A percentile compares a stretch with the other conserved stretches of the same genome.
Evolutionary conservation across 805 yeast species (phyloP).

Genomic region (Priceomyces medius): DNA sequence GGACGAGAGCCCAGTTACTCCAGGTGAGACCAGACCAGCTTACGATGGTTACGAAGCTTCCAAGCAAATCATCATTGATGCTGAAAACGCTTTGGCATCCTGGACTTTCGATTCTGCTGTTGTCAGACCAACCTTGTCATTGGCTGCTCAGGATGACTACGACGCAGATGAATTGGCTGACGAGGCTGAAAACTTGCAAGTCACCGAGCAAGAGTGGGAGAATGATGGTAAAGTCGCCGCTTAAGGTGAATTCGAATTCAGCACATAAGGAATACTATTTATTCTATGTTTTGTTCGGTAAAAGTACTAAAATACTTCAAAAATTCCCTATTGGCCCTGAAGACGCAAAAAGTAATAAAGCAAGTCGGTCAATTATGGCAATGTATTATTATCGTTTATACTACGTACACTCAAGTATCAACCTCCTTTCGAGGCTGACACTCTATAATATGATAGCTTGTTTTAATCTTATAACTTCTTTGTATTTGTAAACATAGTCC

Average conservation of each 20-base stretch:
- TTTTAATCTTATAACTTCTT: neutral
- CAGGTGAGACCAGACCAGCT: constrained; percentile 98
- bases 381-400: constrained; percentile 4
- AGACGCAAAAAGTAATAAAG: constrained; percentile 3
- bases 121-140: constrained; percentile 88
- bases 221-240: constrained; percentile 26
- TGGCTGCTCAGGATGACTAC: constrained; percentile 62
- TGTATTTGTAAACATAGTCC: too few species aligned
- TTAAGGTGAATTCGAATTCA: constrained; percentile 11
- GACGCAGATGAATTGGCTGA: constrained; percentile 44
- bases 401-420: neutral
- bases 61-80: constrained; percentile 95
- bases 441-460: constrained; percentile 2
- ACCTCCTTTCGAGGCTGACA: neutral
- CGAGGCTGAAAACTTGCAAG: constrained; percentile 44
- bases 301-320: neutral
- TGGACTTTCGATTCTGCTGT: constrained; percentile 97
- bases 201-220: constrained; percentile 56
- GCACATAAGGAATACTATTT: constrained; percentile 1
- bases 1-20: constrained; percentile 96
- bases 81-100: constrained; percentile 90
- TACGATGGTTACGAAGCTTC: constrained; percentile 98
- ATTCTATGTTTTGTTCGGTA: constrained; percentile 2
- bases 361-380: neutral
- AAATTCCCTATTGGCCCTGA: neutral